Percentiles rank a stretch among this genome's conserved stretches.
phyloP scores from a whole-genome alignment of 305 asterid species.

The Fraxinus xanthoxyloides region DNA sequence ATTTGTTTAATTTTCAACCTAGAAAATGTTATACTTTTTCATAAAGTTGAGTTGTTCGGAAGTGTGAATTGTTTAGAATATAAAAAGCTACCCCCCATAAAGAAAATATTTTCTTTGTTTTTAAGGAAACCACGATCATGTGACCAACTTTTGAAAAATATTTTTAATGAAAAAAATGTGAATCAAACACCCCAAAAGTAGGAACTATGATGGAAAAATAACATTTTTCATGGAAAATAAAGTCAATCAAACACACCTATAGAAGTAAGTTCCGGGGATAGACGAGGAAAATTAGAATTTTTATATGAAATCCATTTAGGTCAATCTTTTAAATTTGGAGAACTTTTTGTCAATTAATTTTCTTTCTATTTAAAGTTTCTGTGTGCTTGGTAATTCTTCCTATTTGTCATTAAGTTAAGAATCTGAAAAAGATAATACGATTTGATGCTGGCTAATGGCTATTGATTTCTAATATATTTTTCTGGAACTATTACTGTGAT shows the following conservation, averaged over 20 bases:
- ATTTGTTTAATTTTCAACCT: neutral
- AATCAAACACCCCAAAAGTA: neutral
- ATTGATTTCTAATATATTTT: neutral
- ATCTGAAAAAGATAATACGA: neutral
- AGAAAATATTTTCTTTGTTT: no score
- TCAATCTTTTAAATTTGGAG: neutral
- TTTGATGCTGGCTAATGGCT: neutral
- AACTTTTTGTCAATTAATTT: neutral
- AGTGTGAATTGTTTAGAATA: neutral
- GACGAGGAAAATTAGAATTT: neutral
- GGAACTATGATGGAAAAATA: neutral
- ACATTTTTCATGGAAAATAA: no score
- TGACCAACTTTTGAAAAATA: neutral
- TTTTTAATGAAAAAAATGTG: no score
- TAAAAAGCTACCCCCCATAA: neutral
- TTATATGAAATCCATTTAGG: neutral
- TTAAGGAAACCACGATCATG: neutral
- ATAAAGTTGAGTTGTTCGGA: neutral
- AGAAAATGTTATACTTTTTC: no score
- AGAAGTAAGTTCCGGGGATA: neutral
- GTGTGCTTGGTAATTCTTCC: neutral
- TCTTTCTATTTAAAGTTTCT: neutral
- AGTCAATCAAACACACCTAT: neutral
- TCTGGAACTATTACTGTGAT: neutral
- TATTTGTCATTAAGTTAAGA: neutral